Conservation (phyloP, 805 yeast species). For the Millerago galiae region DNA sequence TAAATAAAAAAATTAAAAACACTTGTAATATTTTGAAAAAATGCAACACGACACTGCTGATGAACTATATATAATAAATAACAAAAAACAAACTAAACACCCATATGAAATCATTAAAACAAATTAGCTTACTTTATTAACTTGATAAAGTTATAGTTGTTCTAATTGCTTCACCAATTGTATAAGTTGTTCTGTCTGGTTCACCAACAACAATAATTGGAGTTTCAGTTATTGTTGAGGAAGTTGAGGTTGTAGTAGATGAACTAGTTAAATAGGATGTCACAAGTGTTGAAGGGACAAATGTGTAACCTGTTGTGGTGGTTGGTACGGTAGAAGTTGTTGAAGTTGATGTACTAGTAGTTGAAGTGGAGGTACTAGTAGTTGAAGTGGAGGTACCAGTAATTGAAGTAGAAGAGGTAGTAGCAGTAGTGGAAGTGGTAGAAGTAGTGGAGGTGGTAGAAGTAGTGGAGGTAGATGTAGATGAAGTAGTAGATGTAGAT, state of each 20-base stretch:
- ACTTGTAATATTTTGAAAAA: background rate
- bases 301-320: background rate
- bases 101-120: background rate
- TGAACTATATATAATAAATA: background rate
- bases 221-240: background rate
- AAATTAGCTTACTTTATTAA: too few species aligned
- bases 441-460: slow-evolving; percentile 6
- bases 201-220: background rate
- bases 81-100: background rate
- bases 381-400: background rate
- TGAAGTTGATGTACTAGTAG: background rate
- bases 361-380: background rate
- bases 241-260: background rate
- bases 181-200: background rate
- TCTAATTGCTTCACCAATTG: background rate
- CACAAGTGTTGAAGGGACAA: background rate
- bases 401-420: background rate
- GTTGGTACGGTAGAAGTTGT: background rate
- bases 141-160: background rate
- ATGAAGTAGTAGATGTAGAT: slow-evolving; percentile 7
- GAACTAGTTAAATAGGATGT: background rate
- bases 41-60: too few species aligned
- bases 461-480: slow-evolving; percentile 6
- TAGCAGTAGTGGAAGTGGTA: background rate
- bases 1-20: background rate